A percentile compares a stretch with the other conserved stretches of the same genome.
phyloP scores from a whole-genome alignment of 352 stramenopile species.

The Phytophthora rubi region DNA sequence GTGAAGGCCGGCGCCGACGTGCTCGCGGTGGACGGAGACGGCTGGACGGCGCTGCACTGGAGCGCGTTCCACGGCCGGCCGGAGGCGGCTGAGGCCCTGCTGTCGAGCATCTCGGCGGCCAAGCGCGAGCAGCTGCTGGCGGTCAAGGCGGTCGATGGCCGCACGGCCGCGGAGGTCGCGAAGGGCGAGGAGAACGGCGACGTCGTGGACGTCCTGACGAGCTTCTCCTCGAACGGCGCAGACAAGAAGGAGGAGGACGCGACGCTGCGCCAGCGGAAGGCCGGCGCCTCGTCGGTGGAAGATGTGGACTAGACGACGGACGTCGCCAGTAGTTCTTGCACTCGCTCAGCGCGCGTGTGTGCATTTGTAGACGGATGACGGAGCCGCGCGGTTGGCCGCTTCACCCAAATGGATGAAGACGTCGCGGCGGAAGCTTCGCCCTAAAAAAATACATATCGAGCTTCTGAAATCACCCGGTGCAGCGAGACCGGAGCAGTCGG shows the following conservation, averaged over 20 bases:
- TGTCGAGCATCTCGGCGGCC: slow-evolving; percentile 43
- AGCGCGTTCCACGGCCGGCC: slow-evolving; percentile 81
- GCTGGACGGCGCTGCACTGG: slow-evolving; percentile 87
- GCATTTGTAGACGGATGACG: slow-evolving; percentile 34
- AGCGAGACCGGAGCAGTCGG: background rate
- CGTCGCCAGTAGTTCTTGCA: slow-evolving; percentile 19
- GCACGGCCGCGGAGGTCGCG: slow-evolving; percentile 70
- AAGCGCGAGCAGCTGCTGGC: slow-evolving; percentile 55
- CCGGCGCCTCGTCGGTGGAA: slow-evolving; percentile 58
- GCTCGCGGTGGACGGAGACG: slow-evolving; percentile 71
- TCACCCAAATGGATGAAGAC: slow-evolving; percentile 11
- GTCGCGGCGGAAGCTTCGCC: slow-evolving; percentile 4
- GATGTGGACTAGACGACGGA: slow-evolving; percentile 69
- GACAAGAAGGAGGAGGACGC: slow-evolving; percentile 37
- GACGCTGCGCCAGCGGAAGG: slow-evolving; percentile 68
- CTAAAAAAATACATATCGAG: slow-evolving; percentile 34
- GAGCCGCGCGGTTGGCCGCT: slow-evolving; percentile 8
- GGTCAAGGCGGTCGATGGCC: slow-evolving; percentile 64
- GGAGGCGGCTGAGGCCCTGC: slow-evolving; percentile 67
- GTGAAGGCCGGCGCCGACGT: slow-evolving; percentile 66
- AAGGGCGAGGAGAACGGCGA: slow-evolving; percentile 76
- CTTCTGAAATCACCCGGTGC: slow-evolving; percentile 24
- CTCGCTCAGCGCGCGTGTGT: slow-evolving; percentile 13
- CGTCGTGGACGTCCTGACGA: slow-evolving; percentile 66
- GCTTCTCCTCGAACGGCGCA: slow-evolving; percentile 33